These are phyloP conservation scores for Leccinum longicurvipes DNA, from an alignment of 768 basidiomycete genomes.

Conservation along the genomic window DNA sequence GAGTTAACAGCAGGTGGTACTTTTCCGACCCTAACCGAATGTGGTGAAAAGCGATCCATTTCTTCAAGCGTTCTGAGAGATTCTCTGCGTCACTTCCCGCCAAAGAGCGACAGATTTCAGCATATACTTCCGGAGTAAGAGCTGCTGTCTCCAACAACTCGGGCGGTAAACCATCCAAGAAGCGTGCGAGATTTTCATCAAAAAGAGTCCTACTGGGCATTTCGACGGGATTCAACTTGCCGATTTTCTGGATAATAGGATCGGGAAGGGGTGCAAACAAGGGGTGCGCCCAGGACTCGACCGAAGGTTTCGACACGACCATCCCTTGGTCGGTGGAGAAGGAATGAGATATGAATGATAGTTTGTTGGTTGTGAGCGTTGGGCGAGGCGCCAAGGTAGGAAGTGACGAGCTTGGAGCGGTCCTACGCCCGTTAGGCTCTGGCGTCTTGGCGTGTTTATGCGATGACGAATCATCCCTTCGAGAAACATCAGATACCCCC, in stretches of 20 bases:
- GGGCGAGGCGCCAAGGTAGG: conserved; percentile 23
- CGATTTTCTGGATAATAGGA: conserved; percentile 52
- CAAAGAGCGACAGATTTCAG: conserved; percentile 47
- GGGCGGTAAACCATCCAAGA: conserved; percentile 48
- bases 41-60: conserved; percentile 60
- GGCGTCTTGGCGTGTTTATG: conserved; percentile 20
- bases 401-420: conserved; percentile 18
- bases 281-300: conserved; percentile 60
- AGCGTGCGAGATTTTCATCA: conserved; percentile 46
- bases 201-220: conserved; percentile 57
- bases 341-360: conserved; percentile 46
- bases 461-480: conserved; percentile 16
- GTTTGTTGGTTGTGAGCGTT: conserved; percentile 21
- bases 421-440: conserved; percentile 21
- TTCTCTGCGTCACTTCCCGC: conserved; percentile 31
- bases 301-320: conserved; percentile 37
- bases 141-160: conserved; percentile 61
- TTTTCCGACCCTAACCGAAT: conserved; percentile 59
- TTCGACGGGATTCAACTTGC: conserved; percentile 49
- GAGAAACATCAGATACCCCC: conserved; percentile 24
- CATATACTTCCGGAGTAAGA: conserved; percentile 53
- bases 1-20: conserved; percentile 54
- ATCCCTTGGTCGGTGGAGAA: conserved; percentile 37
- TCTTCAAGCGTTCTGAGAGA: conserved; percentile 41
- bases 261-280: conserved; percentile 61